phyloP scores from a whole-genome alignment of 148 eudicot species.

The Nyssa sinensis region DNA sequence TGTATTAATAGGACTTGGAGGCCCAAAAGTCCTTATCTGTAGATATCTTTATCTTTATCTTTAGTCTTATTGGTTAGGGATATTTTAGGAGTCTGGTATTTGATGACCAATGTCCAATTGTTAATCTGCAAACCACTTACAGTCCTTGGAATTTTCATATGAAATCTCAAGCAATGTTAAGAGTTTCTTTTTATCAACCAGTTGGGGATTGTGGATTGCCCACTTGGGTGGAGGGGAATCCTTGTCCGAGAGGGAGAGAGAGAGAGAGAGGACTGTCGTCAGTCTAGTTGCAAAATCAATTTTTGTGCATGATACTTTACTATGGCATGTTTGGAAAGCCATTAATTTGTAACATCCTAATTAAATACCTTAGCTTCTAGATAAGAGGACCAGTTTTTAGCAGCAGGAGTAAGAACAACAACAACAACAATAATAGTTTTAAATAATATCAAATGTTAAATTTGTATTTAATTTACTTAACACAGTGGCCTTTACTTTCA shows the following conservation, averaged over 20 bases:
- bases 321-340: no score
- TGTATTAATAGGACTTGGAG: not conserved
- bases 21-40: not conserved
- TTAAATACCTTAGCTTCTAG: no score
- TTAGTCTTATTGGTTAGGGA: not conserved
- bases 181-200: not conserved
- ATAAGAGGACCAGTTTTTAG: no score
- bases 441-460: no score
- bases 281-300: no score
- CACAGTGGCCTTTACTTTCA: no score
- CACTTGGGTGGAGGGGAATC: not conserved
- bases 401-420: no score
- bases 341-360: no score
- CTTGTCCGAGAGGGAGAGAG: not conserved
- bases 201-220: not conserved
- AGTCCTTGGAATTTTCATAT: not conserved
- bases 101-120: slow-evolving; percentile 6
- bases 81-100: no score
- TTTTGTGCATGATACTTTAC: no score
- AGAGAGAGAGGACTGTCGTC: not conserved
- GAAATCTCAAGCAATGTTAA: not conserved
- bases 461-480: no score
- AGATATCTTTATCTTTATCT: not conserved
- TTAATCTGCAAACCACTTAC: slow-evolving; percentile 9
- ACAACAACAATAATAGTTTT: no score